Conservation (phyloP, 2,329 filamentous ascomycete genomes). For the Phyllosticta citrichinensis region DNA sequence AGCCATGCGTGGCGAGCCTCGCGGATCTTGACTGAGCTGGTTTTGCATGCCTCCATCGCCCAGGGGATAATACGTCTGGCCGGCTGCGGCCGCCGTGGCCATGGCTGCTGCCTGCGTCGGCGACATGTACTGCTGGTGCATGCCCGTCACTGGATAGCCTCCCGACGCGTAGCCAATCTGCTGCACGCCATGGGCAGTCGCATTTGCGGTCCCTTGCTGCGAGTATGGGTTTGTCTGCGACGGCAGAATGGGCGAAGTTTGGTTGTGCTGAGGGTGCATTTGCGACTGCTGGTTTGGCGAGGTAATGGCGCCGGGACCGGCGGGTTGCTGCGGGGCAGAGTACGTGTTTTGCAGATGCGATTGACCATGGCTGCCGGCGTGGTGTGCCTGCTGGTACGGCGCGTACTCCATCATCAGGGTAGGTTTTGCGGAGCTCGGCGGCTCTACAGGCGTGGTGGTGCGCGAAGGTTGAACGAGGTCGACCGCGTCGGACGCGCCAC, state of each 20-base stretch:
- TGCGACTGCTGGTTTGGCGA: conserved; percentile 61
- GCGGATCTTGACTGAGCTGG: conserved; percentile 44
- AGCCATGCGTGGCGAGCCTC: conserved; percentile 68
- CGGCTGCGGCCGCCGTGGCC: conserved; percentile 86
- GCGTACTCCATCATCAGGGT: conserved; percentile 37
- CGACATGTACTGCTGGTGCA: conserved; percentile 69
- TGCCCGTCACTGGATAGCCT: conserved; percentile 68
- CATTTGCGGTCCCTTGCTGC: conserved; percentile 54
- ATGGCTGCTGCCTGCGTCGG: conserved; percentile 84
- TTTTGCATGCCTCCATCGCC: conserved; percentile 57
- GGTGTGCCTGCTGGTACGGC: conserved; percentile 38
- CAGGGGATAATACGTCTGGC: conserved; percentile 65
- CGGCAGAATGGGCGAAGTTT: conserved; percentile 71
- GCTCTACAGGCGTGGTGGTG: neutral
- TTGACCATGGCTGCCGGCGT: conserved; percentile 33
- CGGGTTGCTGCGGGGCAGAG: conserved; percentile 23
- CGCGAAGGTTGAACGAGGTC: conserved; percentile 7
- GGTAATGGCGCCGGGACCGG: conserved; percentile 44
- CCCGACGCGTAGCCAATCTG: conserved; percentile 70
- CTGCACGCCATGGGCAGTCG: conserved; percentile 46
- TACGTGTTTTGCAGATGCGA: conserved; percentile 30
- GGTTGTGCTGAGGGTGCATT: conserved; percentile 49
- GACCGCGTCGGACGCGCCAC: conserved; percentile 26
- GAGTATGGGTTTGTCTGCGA: conserved; percentile 55
- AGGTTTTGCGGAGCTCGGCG: neutral